phyloP scores from a whole-genome alignment of 805 yeast species.

The Starmerella stellata region DNA sequence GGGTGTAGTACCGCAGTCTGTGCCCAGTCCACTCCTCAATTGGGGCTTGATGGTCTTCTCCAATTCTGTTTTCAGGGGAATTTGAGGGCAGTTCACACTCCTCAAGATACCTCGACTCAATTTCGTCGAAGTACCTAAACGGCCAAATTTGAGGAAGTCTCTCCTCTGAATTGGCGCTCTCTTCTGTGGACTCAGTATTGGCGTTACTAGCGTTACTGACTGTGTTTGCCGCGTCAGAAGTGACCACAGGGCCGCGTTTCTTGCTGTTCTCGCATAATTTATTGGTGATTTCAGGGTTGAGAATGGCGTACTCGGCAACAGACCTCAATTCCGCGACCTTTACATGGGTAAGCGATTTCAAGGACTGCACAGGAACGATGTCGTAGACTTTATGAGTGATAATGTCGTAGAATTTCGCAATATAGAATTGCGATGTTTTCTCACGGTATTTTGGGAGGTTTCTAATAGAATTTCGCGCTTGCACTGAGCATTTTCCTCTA shows the following conservation, averaged over 20 bases:
- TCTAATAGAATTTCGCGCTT: slow-evolving; percentile 47
- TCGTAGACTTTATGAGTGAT: slow-evolving; percentile 72
- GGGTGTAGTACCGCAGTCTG: slow-evolving; percentile 46
- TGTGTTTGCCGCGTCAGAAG: too few species aligned
- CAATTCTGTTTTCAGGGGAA: slow-evolving; percentile 58
- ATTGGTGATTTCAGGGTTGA: slow-evolving; percentile 15
- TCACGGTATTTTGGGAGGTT: slow-evolving; percentile 38
- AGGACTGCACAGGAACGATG: slow-evolving; percentile 31
- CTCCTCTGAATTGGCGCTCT: slow-evolving; percentile 15
- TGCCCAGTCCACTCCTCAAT: slow-evolving; percentile 50
- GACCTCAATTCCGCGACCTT: background rate
- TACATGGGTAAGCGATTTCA: slow-evolving; percentile 2
- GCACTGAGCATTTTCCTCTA: slow-evolving; percentile 58
- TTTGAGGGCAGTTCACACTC: slow-evolving; percentile 52
- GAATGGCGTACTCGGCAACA: slow-evolving; percentile 77
- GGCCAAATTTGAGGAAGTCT: slow-evolving; percentile 33
- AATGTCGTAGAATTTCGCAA: slow-evolving; percentile 68
- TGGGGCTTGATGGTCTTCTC: slow-evolving; percentile 44
- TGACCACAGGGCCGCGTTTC: background rate
- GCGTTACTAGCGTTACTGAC: too few species aligned
- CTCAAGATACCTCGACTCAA: slow-evolving; percentile 53
- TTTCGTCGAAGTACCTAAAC: slow-evolving; percentile 59
- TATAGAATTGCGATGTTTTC: slow-evolving; percentile 59
- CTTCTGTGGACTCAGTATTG: background rate
- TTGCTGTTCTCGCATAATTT: slow-evolving; percentile 1